A percentile compares a stretch with the other conserved stretches of the same genome.
Conservation (phyloP, 208 protist species). For the Trypanosoma brucei region DNA sequence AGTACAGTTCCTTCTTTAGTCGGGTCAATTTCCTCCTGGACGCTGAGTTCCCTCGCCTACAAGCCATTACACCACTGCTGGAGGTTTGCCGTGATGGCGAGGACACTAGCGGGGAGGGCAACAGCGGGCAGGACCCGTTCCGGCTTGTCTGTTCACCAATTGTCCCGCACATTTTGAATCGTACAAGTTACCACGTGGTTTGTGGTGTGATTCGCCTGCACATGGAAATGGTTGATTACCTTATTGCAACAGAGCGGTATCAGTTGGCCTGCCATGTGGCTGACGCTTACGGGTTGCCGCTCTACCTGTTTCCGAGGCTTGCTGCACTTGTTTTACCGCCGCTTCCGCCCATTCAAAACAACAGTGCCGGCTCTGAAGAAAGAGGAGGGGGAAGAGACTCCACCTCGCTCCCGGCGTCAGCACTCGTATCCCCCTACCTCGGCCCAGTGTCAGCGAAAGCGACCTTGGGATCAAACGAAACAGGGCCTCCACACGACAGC, state of each 20-base stretch:
- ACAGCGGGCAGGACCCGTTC: constrained; percentile 14
- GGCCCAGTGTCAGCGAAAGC: constrained; percentile 1
- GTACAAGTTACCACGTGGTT: constrained; percentile 37
- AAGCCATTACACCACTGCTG: constrained; percentile 39
- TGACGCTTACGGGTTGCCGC: constrained; percentile 54
- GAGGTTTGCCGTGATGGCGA: constrained; percentile 7
- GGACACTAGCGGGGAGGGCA: neutral
- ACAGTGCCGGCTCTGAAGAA: neutral
- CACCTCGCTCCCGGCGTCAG: constrained; percentile 9
- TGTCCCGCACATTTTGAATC: constrained; percentile 46
- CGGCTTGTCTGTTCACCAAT: constrained; percentile 48
- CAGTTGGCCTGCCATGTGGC: constrained; percentile 53
- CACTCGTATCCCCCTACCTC: constrained; percentile 9
- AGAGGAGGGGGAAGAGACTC: constrained; percentile 10
- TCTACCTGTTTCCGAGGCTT: constrained; percentile 73
- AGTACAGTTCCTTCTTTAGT: constrained; percentile 44
- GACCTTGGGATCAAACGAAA: neutral
- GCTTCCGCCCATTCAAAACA: constrained; percentile 22
- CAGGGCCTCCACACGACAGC: too few species aligned
- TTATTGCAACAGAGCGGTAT: constrained; percentile 60
- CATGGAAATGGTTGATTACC: constrained; percentile 78
- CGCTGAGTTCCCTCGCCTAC: constrained; percentile 42
- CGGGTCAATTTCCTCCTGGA: constrained; percentile 32
- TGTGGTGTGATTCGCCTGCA: constrained; percentile 51
- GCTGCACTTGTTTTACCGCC: constrained; percentile 7